A percentile compares a stretch with the other conserved stretches of the same genome.
phyloP scores from a whole-genome alignment of 139 green algal species.

The Chlorella sorokiniana region DNA sequence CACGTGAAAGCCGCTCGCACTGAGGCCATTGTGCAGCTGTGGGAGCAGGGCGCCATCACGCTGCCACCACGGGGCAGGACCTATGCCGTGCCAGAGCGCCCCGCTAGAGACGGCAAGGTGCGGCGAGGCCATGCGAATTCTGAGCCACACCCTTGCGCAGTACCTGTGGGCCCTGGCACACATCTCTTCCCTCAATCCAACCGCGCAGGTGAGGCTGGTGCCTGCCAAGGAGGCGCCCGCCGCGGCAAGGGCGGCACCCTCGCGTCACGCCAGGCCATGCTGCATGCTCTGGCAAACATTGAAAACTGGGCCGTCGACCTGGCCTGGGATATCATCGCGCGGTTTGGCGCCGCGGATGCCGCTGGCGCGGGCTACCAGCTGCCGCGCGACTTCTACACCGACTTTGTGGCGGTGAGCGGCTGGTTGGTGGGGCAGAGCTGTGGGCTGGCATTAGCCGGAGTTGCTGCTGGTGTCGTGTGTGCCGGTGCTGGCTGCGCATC shows the following conservation, averaged over 20 bases:
- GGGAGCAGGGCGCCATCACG: slow-evolving; percentile 24
- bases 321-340: slow-evolving; percentile 84
- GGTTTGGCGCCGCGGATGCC: slow-evolving; percentile 61
- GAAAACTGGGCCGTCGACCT: slow-evolving; percentile 87
- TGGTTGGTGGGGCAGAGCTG: not conserved
- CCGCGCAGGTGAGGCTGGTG: slow-evolving; percentile 69
- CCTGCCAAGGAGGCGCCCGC: slow-evolving; percentile 42
- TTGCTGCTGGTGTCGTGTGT: too few species aligned
- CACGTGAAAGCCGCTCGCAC: slow-evolving; percentile 41
- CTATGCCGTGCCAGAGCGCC: slow-evolving; percentile 1
- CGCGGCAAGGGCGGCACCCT: slow-evolving; percentile 73
- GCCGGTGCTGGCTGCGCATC: not conserved
- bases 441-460: not conserved
- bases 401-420: slow-evolving; percentile 67
- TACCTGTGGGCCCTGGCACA: too few species aligned
- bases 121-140: too few species aligned
- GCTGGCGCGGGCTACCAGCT: slow-evolving; percentile 37
- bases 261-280: slow-evolving; percentile 53
- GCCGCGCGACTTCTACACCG: slow-evolving; percentile 75
- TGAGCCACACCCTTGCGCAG: too few species aligned
- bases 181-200: too few species aligned
- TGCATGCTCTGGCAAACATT: slow-evolving; percentile 72
- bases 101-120: slow-evolving; percentile 31
- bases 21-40: slow-evolving; percentile 11
- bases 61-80: not conserved